These are phyloP conservation scores for Lepraria neglecta DNA, from an alignment of 495 filamentous ascomycete genomes.

Conservation along the genomic window DNA sequence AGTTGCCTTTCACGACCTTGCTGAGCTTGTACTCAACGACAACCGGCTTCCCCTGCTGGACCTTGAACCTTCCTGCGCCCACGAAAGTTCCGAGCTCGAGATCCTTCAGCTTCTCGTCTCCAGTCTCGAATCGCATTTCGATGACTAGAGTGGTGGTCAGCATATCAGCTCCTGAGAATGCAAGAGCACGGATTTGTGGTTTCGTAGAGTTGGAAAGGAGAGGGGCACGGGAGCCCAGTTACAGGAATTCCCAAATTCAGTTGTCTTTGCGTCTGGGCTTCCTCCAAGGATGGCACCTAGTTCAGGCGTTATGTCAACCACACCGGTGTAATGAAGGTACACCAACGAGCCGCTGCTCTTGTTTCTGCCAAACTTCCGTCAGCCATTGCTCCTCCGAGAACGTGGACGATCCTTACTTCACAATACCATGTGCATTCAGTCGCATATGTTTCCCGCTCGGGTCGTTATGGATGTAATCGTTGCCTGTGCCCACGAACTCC, in stretches of 20 bases:
- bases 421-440: slow-evolving; percentile 45
- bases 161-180: background rate
- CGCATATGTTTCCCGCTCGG: slow-evolving; percentile 43
- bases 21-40: slow-evolving; percentile 57
- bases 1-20: slow-evolving; percentile 33
- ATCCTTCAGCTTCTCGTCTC: slow-evolving; percentile 43
- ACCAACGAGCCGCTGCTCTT: slow-evolving; percentile 34
- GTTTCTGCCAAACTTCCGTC: slow-evolving; percentile 24
- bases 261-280: slow-evolving; percentile 43
- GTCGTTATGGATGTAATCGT: slow-evolving; percentile 48
- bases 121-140: slow-evolving; percentile 50
- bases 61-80: slow-evolving; percentile 47
- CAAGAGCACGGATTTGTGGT: background rate
- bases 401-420: slow-evolving; percentile 34
- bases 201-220: background rate
- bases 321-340: slow-evolving; percentile 47
- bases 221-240: slow-evolving; percentile 27
- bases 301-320: slow-evolving; percentile 35
- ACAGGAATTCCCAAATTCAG: slow-evolving; percentile 53
- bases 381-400: background rate
- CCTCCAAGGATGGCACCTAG: slow-evolving; percentile 41
- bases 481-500: slow-evolving; percentile 43
- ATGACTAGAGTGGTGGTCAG: slow-evolving; percentile 36
- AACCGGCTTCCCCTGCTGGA: slow-evolving; percentile 47
- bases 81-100: slow-evolving; percentile 51